Conservation (phyloP, 768 basidiomycete genomes). For the Artomyces pyxidatus region DNA sequence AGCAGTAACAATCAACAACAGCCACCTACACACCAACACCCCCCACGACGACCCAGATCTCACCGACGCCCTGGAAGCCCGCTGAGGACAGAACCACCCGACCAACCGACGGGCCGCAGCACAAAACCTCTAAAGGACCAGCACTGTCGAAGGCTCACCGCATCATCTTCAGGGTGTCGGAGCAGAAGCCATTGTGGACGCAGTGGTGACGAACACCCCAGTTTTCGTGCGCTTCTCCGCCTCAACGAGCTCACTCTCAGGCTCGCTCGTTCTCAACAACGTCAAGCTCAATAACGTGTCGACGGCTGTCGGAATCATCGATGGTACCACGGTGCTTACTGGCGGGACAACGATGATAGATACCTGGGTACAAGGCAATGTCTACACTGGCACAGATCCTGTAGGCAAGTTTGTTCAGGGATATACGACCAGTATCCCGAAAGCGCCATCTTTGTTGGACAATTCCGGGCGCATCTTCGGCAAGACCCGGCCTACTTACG, state of each 20-base stretch:
- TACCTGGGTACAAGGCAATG: slow-evolving; percentile 74
- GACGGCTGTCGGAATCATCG: slow-evolving; percentile 48
- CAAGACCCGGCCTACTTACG: slow-evolving; percentile 52
- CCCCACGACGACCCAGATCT: slow-evolving; percentile 1
- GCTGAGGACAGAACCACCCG: slow-evolving; percentile 46
- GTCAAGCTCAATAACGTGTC: slow-evolving; percentile 51
- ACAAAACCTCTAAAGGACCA: neutral
- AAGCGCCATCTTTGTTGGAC: slow-evolving; percentile 53
- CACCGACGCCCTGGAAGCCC: neutral
- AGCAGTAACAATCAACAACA: neutral
- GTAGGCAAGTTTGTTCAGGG: slow-evolving; percentile 42
- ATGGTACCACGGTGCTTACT: slow-evolving; percentile 42
- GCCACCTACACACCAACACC: slow-evolving; percentile 23
- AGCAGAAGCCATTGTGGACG: slow-evolving; percentile 57
- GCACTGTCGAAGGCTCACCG: neutral
- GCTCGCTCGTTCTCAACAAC: slow-evolving; percentile 62
- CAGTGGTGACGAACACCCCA: slow-evolving; percentile 48
- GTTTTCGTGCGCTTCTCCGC: slow-evolving; percentile 49
- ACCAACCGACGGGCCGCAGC: slow-evolving; percentile 3
- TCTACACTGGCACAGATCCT: slow-evolving; percentile 46
- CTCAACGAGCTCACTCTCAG: slow-evolving; percentile 39
- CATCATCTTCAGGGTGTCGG: slow-evolving; percentile 37
- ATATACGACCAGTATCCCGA: slow-evolving; percentile 37
- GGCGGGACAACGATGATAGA: slow-evolving; percentile 57
- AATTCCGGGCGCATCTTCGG: slow-evolving; percentile 52